A percentile compares a stretch with the other conserved stretches of the same genome.
phyloP scores from a whole-genome alignment of 257 asterid species.

The Solanum chaucha region DNA sequence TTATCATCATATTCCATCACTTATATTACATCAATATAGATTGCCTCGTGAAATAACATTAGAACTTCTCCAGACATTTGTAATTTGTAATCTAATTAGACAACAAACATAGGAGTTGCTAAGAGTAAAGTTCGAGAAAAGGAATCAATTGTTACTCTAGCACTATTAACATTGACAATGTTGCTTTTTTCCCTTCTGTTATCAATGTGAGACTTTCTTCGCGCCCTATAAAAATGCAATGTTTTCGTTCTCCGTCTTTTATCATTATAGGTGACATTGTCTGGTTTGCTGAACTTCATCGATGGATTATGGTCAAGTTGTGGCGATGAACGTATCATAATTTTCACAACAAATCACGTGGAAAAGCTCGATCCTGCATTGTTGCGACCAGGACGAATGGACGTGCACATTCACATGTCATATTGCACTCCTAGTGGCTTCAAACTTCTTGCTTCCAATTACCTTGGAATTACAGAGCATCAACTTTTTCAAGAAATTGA shows the following conservation, averaged over 20 bases:
- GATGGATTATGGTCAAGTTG: constrained; percentile 77
- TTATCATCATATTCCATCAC: rapidly evolving
- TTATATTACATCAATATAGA: not conserved
- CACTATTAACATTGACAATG: not conserved
- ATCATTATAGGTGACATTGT: constrained; percentile 32
- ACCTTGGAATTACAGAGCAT: constrained; percentile 37
- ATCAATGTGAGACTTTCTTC: not conserved
- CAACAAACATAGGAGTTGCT: not conserved
- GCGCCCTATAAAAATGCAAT: not conserved
- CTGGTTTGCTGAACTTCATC: constrained; percentile 51
- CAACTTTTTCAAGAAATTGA: constrained; percentile 32
- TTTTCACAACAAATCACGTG: constrained; percentile 50
- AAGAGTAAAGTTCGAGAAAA: not conserved
- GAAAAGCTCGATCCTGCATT: constrained; percentile 61
- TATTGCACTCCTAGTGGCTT: constrained; percentile 52
- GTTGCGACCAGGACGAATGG: constrained; percentile 65
- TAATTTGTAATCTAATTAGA: too few relatives aligned
- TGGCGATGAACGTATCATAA: constrained; percentile 51
- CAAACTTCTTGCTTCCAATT: constrained; percentile 36
- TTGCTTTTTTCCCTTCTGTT: not conserved
- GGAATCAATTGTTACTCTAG: not conserved
- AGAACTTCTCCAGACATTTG: too few relatives aligned
- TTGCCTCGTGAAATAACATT: not conserved
- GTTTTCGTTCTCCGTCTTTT: not conserved
- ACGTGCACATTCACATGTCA: constrained; percentile 56